Evolutionary conservation across 306 rosid species (phyloP).

Genomic region (Quercus cerris): DNA sequence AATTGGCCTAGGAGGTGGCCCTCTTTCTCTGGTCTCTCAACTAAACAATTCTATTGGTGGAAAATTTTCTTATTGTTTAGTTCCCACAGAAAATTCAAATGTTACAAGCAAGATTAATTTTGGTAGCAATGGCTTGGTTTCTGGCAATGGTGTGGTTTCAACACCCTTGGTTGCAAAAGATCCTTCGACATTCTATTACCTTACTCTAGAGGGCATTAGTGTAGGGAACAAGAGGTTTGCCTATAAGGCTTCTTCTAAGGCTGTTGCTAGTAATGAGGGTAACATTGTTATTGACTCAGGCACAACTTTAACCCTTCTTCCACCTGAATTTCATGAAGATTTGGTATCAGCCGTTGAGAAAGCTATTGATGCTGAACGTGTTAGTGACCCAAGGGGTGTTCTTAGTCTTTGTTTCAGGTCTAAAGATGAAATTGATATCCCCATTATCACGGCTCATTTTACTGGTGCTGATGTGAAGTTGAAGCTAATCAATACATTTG

Average conservation of each 20-base stretch:
- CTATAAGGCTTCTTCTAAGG: background rate
- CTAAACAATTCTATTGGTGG: constrained; percentile 12
- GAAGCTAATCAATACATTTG: constrained; percentile 30
- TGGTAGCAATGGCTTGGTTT: constrained; percentile 28
- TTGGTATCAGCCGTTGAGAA: constrained; percentile 27
- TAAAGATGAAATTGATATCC: constrained; percentile 6
- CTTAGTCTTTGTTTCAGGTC: constrained; percentile 38
- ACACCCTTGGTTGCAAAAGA: constrained; percentile 29
- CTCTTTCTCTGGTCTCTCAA: constrained; percentile 55
- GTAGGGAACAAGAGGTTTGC: constrained; percentile 38
- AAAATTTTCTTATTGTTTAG: constrained; percentile 58
- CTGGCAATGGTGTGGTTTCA: constrained; percentile 16
- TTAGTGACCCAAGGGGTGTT: constrained; percentile 28
- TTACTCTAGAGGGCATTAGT: constrained; percentile 46
- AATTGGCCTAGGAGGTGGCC: constrained; percentile 53
- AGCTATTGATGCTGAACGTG: constrained; percentile 17
- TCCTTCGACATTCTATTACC: constrained; percentile 18
- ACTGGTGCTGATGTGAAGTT: constrained; percentile 45
- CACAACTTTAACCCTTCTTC: constrained; percentile 39
- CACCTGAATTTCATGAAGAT: constrained; percentile 7
- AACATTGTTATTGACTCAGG: constrained; percentile 58
- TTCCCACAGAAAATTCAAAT: background rate
- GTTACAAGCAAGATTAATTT: constrained; percentile 44
- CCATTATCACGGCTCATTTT: constrained; percentile 45
- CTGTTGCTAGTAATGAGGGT: constrained; percentile 14